Conservation (phyloP, 345 rosid genomes). For the Salix koriyanagi region DNA sequence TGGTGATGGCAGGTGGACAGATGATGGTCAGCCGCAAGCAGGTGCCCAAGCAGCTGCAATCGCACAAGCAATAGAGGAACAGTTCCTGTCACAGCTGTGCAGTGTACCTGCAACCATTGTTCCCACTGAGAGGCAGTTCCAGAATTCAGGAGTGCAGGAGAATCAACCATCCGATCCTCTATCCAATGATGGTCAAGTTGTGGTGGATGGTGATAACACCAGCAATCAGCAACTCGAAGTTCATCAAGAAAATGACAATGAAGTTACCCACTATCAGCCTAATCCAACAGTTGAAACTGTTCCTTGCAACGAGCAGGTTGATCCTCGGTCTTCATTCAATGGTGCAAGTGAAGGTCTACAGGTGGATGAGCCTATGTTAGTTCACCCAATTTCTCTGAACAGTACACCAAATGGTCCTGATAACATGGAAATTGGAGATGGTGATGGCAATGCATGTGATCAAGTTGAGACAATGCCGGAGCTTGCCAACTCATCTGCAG, state of each 20-base stretch:
- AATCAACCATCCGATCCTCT: constrained; percentile 41
- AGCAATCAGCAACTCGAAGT: constrained; percentile 49
- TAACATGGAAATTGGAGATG: constrained; percentile 70
- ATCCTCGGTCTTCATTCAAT: constrained; percentile 24
- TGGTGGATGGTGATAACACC: constrained; percentile 40
- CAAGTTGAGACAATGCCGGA: constrained; percentile 40
- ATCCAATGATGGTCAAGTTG: constrained; percentile 40
- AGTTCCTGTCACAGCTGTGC: constrained; percentile 62
- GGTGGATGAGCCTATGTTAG: constrained; percentile 36
- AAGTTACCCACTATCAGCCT: constrained; percentile 30
- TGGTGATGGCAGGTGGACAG: constrained; percentile 89
- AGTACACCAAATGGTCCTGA: constrained; percentile 51
- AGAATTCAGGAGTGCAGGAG: constrained; percentile 57
- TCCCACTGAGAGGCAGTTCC: constrained; percentile 56
- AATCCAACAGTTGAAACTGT: constrained; percentile 38
- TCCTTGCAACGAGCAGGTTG: constrained; percentile 31
- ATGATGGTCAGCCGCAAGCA: constrained; percentile 91
- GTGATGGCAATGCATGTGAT: constrained; percentile 40
- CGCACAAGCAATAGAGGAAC: constrained; percentile 87
- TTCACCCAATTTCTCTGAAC: constrained; percentile 51
- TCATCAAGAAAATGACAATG: constrained; percentile 44
- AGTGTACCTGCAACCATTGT: constrained; percentile 41
- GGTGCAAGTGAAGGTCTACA: constrained; percentile 31
- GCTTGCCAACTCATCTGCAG: constrained; percentile 42
- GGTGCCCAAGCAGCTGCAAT: constrained; percentile 71